Conservation (phyloP, 31 red algal genomes). For the Endocladia muricata region DNA sequence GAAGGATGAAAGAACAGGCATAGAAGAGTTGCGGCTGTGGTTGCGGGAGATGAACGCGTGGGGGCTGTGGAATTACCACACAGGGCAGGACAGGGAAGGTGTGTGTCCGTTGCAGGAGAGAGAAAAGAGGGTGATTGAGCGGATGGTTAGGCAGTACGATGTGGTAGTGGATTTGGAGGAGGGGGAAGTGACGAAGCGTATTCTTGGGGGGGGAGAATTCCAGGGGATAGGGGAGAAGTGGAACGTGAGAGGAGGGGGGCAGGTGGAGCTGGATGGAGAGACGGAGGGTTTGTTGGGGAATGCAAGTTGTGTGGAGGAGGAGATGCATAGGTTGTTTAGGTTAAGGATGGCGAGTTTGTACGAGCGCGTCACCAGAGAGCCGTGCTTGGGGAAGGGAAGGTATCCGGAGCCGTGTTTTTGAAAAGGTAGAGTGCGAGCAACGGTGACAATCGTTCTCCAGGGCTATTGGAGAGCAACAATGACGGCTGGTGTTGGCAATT, state of each 20-base stretch:
- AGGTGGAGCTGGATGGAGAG: neutral
- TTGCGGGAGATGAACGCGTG: neutral
- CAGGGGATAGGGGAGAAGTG: neutral
- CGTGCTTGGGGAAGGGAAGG: neutral
- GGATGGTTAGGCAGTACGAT: neutral
- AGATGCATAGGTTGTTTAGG: neutral
- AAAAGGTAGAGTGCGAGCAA: too few species aligned
- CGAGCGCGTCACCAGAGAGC: neutral
- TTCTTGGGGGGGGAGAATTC: neutral
- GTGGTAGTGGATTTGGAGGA: slow-evolving; percentile 6
- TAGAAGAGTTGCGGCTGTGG: neutral
- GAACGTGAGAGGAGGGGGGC: neutral
- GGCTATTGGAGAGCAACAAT: too few species aligned
- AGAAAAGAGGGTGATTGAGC: neutral
- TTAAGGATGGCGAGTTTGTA: slow-evolving; percentile 10
- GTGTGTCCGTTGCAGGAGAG: neutral
- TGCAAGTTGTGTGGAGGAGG: slow-evolving; percentile 2
- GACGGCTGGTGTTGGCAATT: too few species aligned
- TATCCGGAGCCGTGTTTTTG: neutral
- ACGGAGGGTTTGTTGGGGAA: neutral
- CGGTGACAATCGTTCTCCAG: too few species aligned
- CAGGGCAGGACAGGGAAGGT: neutral
- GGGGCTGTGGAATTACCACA: slow-evolving; percentile 18
- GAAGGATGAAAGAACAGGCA: neutral
- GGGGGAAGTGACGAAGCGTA: neutral